Evolutionary conservation across 2,329 filamentous ascomycete genomes (phyloP).

Genomic region (Xylaria sp.): DNA sequence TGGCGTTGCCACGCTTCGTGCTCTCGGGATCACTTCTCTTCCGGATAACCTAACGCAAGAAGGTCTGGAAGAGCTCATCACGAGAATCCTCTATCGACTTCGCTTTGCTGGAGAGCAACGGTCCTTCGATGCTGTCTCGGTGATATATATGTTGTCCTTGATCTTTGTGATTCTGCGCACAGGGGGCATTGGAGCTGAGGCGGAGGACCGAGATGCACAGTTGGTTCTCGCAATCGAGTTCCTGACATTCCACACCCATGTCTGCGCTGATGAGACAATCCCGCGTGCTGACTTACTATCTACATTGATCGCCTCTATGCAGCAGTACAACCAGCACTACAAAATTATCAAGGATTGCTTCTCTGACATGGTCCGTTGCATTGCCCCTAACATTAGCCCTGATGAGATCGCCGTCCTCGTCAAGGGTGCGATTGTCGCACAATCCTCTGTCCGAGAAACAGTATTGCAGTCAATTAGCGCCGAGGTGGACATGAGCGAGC

Average conservation of each 20-base stretch:
- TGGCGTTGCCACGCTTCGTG: slow-evolving; percentile 82
- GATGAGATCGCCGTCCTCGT: slow-evolving; percentile 77
- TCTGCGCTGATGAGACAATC: slow-evolving; percentile 73
- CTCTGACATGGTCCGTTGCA: slow-evolving; percentile 78
- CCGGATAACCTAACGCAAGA: slow-evolving; percentile 75
- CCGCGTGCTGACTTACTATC: slow-evolving; percentile 75
- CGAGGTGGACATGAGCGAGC: slow-evolving; percentile 88
- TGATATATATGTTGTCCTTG: slow-evolving; percentile 85
- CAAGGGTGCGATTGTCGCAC: slow-evolving; percentile 75
- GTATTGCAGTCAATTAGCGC: slow-evolving; percentile 88
- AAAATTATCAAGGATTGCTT: slow-evolving; percentile 94
- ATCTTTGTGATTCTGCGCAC: slow-evolving; percentile 76
- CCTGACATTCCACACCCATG: slow-evolving; percentile 82
- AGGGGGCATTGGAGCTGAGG: slow-evolving; percentile 72
- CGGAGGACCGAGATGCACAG: slow-evolving; percentile 86
- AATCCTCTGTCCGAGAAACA: slow-evolving; percentile 78
- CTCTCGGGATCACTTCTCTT: slow-evolving; percentile 73
- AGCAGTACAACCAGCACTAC: slow-evolving; percentile 88
- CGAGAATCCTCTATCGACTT: slow-evolving; percentile 85
- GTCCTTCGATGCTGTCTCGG: slow-evolving; percentile 85
- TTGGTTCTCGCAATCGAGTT: slow-evolving; percentile 87
- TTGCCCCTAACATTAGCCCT: slow-evolving; percentile 77
- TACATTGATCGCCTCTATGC: slow-evolving; percentile 79
- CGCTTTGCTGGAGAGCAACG: slow-evolving; percentile 90
- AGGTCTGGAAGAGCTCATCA: slow-evolving; percentile 81